Base-by-base conservation (phyloP, 2,329 filamentous ascomycete species). In the Colletotrichum destructivum region DNA sequence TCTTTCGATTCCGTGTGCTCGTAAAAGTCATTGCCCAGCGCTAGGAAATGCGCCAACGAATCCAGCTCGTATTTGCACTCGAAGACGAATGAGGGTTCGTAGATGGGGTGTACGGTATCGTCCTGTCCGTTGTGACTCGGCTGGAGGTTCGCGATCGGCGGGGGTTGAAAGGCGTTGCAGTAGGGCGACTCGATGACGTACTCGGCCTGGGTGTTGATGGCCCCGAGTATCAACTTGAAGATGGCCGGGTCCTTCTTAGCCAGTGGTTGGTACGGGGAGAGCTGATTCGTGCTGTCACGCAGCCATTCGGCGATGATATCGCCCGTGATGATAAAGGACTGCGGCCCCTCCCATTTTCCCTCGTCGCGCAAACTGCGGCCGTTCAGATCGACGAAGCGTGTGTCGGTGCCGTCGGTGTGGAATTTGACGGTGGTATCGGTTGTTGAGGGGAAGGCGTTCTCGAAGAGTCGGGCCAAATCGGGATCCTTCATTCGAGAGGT, bases 41-140 rank as follows among this genome's bases (percentile, higher is more conserved):
- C 91, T 7, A 99, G 88, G 81, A 99, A 99, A 79, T 97, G 92
- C 0, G 95, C 96, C 0, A 99, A 87, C 11, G 95, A 98, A 83
- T 99, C 96, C 26, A 99, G 90, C 84, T 99, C 96, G 82, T 98
- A 99, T 83, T 99, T 99, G 89, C 96, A 99, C 82, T 99, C 96
- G 75, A 98, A 99, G 4, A 99, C 96, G 60, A 91, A 89, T 0
- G 87, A 89, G 0, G 92, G 92, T 78, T 98, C 95, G 79, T 97
- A 98, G 0, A 87, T 86, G 0, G 96, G 96, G 77, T 98, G 94
- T 0, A 99, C 96, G 11, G 80, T 82, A 78, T 99, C 96, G 23
- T 92, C 89, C 79, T 98, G 94, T 3, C 94, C 94, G 77, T 96
- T 98, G 76, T 89, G 88, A 18, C 91, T 92, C 7, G 92, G 85